Evolutionary conservation across 2,329 filamentous ascomycete genomes (phyloP).

Genomic region (Aspergillus tubingensis): DNA sequence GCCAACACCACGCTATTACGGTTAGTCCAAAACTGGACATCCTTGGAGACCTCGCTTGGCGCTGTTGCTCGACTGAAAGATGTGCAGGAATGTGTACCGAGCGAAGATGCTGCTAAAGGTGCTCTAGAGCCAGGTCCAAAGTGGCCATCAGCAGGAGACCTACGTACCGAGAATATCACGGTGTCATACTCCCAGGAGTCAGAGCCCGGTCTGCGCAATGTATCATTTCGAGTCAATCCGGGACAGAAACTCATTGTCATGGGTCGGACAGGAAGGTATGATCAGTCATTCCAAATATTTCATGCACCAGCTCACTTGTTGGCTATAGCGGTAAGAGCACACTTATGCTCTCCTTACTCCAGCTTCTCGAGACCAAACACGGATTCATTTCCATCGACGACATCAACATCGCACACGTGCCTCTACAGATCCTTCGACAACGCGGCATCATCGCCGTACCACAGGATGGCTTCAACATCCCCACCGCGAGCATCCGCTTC

Average conservation of each 20-base stretch:
- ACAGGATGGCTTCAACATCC: constrained; percentile 2
- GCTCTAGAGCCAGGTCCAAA: not conserved
- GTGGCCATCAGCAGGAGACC: not conserved
- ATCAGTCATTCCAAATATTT: not conserved
- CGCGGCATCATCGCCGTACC: constrained; percentile 3
- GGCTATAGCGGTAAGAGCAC: constrained; percentile 8
- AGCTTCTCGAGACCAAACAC: not conserved
- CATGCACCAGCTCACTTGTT: not conserved
- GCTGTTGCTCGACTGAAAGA: constrained; percentile 37
- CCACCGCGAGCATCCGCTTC: not conserved
- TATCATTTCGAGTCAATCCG: not conserved
- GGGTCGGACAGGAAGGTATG: constrained; percentile 9
- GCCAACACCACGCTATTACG: constrained; percentile 48
- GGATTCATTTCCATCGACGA: not conserved
- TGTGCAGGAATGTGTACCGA: not conserved
- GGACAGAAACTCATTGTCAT: constrained; percentile 1
- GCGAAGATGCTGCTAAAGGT: not conserved
- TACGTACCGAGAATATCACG: not conserved
- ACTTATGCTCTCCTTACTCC: not conserved
- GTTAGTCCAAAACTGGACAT: constrained; percentile 52
- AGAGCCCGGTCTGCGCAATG: not conserved
- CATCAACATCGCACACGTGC: not conserved
- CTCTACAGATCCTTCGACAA: not conserved
- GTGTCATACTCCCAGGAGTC: not conserved
- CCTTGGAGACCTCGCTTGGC: constrained; percentile 57